phyloP scores from a whole-genome alignment of 192 early-diverging fungal species.

The Umbelopsis sp. region DNA sequence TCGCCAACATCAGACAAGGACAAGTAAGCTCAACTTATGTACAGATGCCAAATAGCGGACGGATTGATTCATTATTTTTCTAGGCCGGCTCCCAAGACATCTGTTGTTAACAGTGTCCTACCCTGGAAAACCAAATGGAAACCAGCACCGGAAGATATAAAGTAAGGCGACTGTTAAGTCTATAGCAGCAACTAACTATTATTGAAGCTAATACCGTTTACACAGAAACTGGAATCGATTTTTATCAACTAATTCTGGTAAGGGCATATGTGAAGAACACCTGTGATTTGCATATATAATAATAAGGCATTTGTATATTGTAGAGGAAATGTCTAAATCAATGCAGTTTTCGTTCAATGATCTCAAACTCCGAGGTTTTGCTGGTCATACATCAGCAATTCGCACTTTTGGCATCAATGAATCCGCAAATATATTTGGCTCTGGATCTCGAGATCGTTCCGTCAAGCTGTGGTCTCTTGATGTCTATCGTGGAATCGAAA shows the following conservation, averaged over 20 bases:
- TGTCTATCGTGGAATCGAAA: slow-evolving; percentile 57
- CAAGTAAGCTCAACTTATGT: slow-evolving; percentile 1
- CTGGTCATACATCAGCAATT: slow-evolving; percentile 57
- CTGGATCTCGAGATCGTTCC: slow-evolving; percentile 62
- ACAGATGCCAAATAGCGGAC: background rate
- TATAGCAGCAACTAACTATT: background rate
- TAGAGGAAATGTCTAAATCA: slow-evolving; percentile 66
- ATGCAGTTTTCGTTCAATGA: slow-evolving; percentile 70
- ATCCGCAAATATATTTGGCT: slow-evolving; percentile 52
- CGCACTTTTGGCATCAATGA: slow-evolving; percentile 57
- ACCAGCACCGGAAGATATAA: slow-evolving; percentile 43
- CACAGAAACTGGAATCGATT: slow-evolving; percentile 64
- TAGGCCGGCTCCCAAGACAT: background rate
- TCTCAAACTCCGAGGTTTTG: slow-evolving; percentile 58
- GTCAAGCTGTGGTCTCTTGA: slow-evolving; percentile 69
- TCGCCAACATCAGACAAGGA: slow-evolving; percentile 5
- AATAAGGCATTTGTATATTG: background rate
- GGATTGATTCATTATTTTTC: background rate
- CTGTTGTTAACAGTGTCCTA: slow-evolving; percentile 34
- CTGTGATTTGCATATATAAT: background rate
- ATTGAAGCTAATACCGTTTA: background rate
- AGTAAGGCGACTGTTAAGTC: slow-evolving; percentile 18
- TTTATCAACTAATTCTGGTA: slow-evolving; percentile 60
- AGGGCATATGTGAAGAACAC: background rate
- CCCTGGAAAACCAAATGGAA: slow-evolving; percentile 48